Evolutionary conservation across 202 grass and related monocot species (phyloP).

Genomic region (Musa balbisiana): DNA sequence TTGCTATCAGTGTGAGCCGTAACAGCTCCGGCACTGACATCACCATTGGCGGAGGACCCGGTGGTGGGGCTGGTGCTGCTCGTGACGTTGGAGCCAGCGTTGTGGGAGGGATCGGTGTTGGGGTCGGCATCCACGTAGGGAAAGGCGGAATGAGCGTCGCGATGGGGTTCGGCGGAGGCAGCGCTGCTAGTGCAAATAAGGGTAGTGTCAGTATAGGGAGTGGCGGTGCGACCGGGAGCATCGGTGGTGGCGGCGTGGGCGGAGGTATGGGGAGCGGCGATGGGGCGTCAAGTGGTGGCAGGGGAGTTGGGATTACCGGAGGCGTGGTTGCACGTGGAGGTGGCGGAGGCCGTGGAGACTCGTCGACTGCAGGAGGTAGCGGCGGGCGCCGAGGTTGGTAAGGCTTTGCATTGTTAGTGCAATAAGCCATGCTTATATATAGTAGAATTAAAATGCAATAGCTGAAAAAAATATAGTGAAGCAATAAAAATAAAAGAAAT

Average conservation of each 20-base stretch:
- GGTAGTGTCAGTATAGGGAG: not conserved
- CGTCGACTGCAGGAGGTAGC: not conserved
- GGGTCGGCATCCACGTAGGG: slow-evolving; percentile 3
- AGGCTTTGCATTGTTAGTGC: not conserved
- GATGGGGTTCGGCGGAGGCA: not conserved
- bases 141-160: not conserved
- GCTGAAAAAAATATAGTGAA: not conserved
- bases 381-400: not conserved
- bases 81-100: not conserved
- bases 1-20: not conserved
- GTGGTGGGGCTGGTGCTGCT: not conserved
- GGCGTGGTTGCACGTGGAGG: not conserved
- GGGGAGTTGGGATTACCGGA: not conserved
- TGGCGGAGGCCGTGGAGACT: not conserved
- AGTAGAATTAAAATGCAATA: not conserved
- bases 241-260: not conserved
- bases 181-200: not conserved
- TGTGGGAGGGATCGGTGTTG: not conserved
- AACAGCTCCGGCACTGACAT: not conserved
- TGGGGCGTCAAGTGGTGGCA: not conserved
- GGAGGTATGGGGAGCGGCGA: not conserved
- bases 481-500: not conserved
- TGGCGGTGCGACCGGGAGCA: not conserved
- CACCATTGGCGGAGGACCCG: not conserved
- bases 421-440: too few relatives aligned